phyloP scores from a whole-genome alignment of 305 asterid genomes.

The Fraxinus platypoda region DNA sequence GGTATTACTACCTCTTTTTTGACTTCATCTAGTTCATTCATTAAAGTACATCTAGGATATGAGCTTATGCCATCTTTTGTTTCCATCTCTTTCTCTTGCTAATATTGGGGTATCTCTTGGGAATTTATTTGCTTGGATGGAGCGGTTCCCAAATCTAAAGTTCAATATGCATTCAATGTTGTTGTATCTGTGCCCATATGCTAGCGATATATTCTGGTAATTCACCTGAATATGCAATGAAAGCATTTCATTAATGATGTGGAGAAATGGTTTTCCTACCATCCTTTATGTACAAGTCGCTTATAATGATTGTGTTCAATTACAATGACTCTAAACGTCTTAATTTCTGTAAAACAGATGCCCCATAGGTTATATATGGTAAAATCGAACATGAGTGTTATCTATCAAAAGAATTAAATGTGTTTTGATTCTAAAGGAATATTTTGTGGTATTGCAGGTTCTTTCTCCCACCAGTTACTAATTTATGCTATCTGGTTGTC shows the following conservation, averaged over 20 bases:
- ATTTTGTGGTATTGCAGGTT: slow-evolving; percentile 48
- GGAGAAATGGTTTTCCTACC: neutral
- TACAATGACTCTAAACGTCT: neutral
- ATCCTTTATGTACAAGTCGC: neutral
- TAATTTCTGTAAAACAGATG: neutral
- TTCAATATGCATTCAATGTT: neutral
- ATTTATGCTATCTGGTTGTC: slow-evolving; percentile 62
- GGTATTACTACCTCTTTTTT: neutral
- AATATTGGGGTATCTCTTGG: neutral
- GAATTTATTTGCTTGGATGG: neutral
- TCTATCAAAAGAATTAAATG: neutral
- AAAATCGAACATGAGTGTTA: neutral
- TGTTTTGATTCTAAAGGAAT: slow-evolving; percentile 15
- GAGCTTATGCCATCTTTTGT: neutral
- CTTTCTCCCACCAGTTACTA: slow-evolving; percentile 50
- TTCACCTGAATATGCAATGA: neutral
- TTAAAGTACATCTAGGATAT: neutral
- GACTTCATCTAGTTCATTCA: neutral
- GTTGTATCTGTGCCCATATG: neutral
- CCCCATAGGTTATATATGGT: neutral
- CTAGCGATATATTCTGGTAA: neutral
- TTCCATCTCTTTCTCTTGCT: neutral
- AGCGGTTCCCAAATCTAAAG: neutral
- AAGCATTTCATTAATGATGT: neutral
- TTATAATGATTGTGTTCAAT: neutral